Conservation (phyloP, 331 rosid genomes). For the Phaseolus coccineus region DNA sequence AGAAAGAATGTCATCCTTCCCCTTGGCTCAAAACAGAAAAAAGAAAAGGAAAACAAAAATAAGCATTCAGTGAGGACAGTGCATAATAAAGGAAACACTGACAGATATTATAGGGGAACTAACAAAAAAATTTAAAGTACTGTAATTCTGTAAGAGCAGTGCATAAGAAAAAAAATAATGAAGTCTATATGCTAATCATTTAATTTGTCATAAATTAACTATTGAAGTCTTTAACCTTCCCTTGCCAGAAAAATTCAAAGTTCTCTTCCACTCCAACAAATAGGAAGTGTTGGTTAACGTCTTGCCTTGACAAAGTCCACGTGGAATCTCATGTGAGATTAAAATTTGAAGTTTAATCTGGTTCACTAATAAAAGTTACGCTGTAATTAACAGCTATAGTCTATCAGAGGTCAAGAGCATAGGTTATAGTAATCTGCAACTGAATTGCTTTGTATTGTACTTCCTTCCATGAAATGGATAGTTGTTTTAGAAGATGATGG, state of each 20-base stretch:
- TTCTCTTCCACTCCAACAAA: not conserved
- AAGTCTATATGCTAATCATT: slow-evolving; percentile 30
- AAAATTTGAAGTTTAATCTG: slow-evolving; percentile 5
- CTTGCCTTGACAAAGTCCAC: not conserved
- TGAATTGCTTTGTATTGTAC: not conserved
- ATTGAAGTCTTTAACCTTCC: slow-evolving; percentile 16
- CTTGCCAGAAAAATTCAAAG: not conserved
- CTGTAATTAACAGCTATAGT: not conserved
- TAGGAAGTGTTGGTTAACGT: not conserved
- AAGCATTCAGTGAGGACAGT: not conserved
- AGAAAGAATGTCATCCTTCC: not conserved
- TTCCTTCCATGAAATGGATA: not conserved
- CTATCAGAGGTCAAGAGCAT: slow-evolving; percentile 2
- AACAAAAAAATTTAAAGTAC: not conserved
- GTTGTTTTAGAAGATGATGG: not conserved
- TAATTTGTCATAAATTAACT: slow-evolving; percentile 14
- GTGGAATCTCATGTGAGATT: not conserved
- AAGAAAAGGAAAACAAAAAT: not conserved
- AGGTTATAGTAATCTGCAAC: not conserved
- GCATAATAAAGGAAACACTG: too few species aligned
- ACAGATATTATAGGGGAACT: not conserved
- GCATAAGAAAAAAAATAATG: slow-evolving; percentile 11
- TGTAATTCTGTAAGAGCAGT: slow-evolving; percentile 3
- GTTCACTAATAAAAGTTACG: not conserved
- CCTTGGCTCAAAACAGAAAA: not conserved